phyloP scores from a whole-genome alignment of 352 stramenopile species.

The Globisporangium canariense region DNA sequence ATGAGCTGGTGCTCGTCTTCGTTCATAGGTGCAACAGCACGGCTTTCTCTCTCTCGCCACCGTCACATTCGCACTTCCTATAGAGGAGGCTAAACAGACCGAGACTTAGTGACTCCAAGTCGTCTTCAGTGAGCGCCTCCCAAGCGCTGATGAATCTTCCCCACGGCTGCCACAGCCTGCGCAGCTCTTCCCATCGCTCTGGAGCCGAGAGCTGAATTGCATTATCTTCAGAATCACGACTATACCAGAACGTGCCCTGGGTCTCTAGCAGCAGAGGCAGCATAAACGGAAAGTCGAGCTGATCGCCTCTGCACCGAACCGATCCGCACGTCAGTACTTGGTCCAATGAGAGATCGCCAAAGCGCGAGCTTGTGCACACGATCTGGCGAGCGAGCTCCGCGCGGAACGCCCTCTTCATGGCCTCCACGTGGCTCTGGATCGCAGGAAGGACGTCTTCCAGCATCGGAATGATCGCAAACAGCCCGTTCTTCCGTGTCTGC shows the following conservation, averaged over 20 bases:
- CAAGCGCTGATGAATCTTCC: no score
- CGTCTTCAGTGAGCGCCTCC: neutral
- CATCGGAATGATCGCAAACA: neutral
- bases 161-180: neutral
- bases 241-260: neutral
- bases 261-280: neutral
- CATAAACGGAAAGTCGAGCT: neutral
- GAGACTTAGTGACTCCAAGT: neutral
- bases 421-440: neutral
- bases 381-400: neutral
- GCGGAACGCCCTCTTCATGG: neutral
- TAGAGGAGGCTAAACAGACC: no score
- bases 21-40: no score
- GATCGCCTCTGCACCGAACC: neutral
- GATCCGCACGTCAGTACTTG: neutral
- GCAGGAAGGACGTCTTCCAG: neutral
- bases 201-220: no score
- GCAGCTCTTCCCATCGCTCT: neutral
- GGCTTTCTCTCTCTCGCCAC: no score
- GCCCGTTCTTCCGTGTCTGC: neutral
- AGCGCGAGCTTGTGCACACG: neutral
- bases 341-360: neutral
- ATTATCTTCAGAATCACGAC: neutral
- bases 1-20: no score
- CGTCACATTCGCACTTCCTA: no score